Conservation (phyloP, 768 basidiomycete genomes). For the Fomitopsis pulvina region DNA sequence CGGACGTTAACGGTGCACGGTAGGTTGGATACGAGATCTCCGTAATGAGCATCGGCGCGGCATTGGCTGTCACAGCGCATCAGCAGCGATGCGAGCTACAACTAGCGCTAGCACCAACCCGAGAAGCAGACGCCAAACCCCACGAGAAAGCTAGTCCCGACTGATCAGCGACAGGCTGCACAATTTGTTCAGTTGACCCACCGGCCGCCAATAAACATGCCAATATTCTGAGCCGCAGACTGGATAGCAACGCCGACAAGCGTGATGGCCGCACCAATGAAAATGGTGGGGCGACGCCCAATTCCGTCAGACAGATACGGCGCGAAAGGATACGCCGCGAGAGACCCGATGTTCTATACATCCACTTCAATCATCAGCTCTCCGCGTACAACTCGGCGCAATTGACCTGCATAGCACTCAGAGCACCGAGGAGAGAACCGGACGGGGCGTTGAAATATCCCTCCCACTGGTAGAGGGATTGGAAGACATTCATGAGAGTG, state of each 20-base stretch:
- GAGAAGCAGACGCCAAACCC: conserved; percentile 39
- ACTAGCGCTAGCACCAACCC: not conserved
- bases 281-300: conserved; percentile 31
- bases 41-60: conserved; percentile 43
- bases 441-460: conserved; percentile 25
- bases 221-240: conserved; percentile 32
- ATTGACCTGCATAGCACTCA: conserved; percentile 30
- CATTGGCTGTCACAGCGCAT: conserved; percentile 19
- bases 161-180: not conserved
- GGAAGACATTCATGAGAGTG: conserved; percentile 36
- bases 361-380: not conserved
- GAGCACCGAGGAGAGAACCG: conserved; percentile 25
- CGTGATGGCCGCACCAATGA: conserved; percentile 34
- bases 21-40: conserved; percentile 47
- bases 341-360: conserved; percentile 32
- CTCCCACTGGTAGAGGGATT: conserved; percentile 32
- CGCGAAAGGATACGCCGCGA: conserved; percentile 32
- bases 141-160: conserved; percentile 25
- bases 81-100: not conserved
- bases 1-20: conserved; percentile 37
- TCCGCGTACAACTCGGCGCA: not conserved
- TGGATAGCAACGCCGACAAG: conserved; percentile 32
- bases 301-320: conserved; percentile 35
- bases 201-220: conserved; percentile 40
- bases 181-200: conserved; percentile 9